These are phyloP conservation scores for Gypsophila paniculata DNA, from an alignment of 179 eudicot species.

Conservation along the genomic window DNA sequence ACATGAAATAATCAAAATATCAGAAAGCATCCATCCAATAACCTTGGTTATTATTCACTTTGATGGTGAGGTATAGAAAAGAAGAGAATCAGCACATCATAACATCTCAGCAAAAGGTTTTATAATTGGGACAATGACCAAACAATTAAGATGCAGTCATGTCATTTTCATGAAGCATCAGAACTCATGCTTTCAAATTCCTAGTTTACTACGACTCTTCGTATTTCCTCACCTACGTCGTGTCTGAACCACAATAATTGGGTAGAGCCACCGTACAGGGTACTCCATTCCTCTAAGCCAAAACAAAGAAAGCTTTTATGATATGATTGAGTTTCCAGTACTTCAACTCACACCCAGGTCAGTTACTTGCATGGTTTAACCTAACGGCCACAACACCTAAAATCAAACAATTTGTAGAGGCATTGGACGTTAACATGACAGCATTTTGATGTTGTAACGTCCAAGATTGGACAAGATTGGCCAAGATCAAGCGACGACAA, in stretches of 20 bases:
- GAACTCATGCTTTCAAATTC: slow-evolving; percentile 54
- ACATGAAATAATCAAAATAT: slow-evolving; percentile 29
- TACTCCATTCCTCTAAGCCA: neutral
- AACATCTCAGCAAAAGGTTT: slow-evolving; percentile 34
- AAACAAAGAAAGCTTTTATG: neutral
- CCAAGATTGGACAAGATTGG: too few species aligned
- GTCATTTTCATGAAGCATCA: slow-evolving; percentile 34
- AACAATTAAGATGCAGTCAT: slow-evolving; percentile 29
- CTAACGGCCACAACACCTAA: too few species aligned
- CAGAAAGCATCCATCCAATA: slow-evolving; percentile 39
- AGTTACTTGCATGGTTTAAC: neutral
- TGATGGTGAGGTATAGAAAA: slow-evolving; percentile 33
- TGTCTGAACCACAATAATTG: neutral
- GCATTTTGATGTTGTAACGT: too few species aligned
- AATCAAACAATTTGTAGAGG: too few species aligned
- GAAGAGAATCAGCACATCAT: slow-evolving; percentile 32
- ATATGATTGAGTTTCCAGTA: neutral
- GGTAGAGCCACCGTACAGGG: too few species aligned
- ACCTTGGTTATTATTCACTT: slow-evolving; percentile 24
- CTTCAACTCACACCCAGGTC: neutral
- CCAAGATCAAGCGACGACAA: too few species aligned
- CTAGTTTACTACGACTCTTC: slow-evolving; percentile 14
- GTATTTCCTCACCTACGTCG: neutral
- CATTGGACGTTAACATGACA: too few species aligned
- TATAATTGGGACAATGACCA: slow-evolving; percentile 16